Evolutionary conservation across 805 yeast species (phyloP).

Genomic region (Zygosaccharomyces bailii): DNA sequence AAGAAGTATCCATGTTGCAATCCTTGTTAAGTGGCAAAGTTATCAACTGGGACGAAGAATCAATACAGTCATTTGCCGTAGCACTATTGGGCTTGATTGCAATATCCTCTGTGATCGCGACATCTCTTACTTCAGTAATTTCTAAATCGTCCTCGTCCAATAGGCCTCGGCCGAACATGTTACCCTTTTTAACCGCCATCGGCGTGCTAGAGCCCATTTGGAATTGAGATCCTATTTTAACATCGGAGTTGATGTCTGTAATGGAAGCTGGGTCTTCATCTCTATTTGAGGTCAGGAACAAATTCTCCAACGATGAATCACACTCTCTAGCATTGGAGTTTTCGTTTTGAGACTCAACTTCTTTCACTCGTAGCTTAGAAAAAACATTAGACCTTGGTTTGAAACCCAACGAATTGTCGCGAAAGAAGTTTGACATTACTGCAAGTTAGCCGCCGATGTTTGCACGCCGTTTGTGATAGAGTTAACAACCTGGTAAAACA

Average conservation of each 20-base stretch:
- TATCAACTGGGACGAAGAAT: background rate
- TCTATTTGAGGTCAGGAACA: conserved; percentile 11
- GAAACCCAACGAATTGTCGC: conserved; percentile 31
- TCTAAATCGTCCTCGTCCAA: conserved; percentile 37
- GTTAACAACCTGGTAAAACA: no score
- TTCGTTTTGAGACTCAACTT: conserved; percentile 13
- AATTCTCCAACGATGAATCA: conserved; percentile 24
- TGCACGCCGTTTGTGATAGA: no score
- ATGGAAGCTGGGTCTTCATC: conserved; percentile 8
- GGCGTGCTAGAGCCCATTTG: conserved; percentile 18
- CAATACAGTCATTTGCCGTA: conserved; percentile 2
- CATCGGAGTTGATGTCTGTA: conserved; percentile 6
- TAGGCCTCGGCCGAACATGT: conserved; percentile 5
- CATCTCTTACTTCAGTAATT: conserved; percentile 41
- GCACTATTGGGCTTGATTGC: background rate
- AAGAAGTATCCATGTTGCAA: conserved; percentile 21
- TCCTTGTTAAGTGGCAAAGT: background rate
- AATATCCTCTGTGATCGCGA: conserved; percentile 9
- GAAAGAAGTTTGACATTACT: conserved; percentile 35
- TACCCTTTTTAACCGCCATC: conserved; percentile 1
- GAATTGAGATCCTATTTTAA: background rate
- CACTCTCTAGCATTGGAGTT: conserved; percentile 14
- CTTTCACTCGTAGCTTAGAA: conserved; percentile 28
- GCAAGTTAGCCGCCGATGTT: conserved; percentile 24
- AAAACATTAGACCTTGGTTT: conserved; percentile 36